Base-by-base conservation (phyloP, 345 rosid genomes). In the Melaleuca quinquenervia region DNA sequence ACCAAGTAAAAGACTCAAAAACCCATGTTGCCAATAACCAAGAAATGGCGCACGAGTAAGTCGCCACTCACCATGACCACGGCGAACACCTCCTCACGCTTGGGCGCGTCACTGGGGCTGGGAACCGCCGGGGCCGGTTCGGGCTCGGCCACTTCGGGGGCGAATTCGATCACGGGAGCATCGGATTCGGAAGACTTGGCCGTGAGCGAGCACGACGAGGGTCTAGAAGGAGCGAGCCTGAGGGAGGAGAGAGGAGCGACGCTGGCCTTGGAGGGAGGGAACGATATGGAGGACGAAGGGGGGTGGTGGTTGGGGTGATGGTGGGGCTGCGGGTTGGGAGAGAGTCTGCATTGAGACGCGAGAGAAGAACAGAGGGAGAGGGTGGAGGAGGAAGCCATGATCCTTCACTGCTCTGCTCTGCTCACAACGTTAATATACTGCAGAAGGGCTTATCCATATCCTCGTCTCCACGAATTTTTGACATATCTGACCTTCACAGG, bases 11-110 rank as follows among this genome's bases (percentile, higher is more conserved):
- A 51, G 27, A 16, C 52, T 18, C 53, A n/a, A 20, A 64, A 48
- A n/a, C 75, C 82, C 50, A 83, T 14, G 85, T 50, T 3, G 22
- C 8, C 8, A 36, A 54, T 0, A 58, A 5, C 14, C 10, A 52
- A 12, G 48, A 86, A 55, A 85, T 51, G 58, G 48, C 50, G 87
- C 82, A 27, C 13, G 0, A 82, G 36, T 16, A 50, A 60, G 24
- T 16, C 48, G 29, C 20, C 52, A 49, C 94, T 92, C 50, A 97
- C 99, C 98, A 97, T 95, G 89, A 97, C 96, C 85, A 96, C 98
- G 84, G 99, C 99, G 84, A 96, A 97, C 75, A 97, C 86, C 89
- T 97, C 96, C 90, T 95, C 98, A 49, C 99, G 93, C 92, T 94
- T 95, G 89, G 96, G 96, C 82, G 83, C 78, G 78, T 64, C 78